Evolutionary conservation across 2,329 filamentous ascomycete genomes (phyloP), one percentile per base, ranked within the genome.

Genomic region (Colletotrichum zoysiae): DNA sequence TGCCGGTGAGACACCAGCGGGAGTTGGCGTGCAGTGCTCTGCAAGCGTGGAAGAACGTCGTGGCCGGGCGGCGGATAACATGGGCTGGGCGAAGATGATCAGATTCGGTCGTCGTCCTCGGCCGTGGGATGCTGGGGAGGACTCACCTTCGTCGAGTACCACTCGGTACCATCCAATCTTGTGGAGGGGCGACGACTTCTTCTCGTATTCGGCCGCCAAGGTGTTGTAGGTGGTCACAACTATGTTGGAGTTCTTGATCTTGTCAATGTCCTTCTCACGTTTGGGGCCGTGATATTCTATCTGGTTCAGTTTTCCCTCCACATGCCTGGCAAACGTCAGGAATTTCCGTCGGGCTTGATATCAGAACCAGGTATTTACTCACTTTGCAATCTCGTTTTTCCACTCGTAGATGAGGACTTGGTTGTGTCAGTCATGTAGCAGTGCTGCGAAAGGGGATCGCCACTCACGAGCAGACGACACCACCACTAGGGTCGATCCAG

Each of bases 1-100:
- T 88, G 0, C 86, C 86, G 0, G 85, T 86, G 0, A 88, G 78
- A 72, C 86, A 88, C 87, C 87, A 89, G 11, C 87, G 81, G 0
- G 81, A 83, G 2, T 79, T 78, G 0, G 86, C 83, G 1, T 75
- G 67, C 0, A 90, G 78, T 0, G 81, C 78, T 30, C 77, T 74
- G 5, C 85, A 84, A 0, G 85, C 81, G 1, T 79, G 80, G 70
- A 86, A 81, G 12, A 86, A 81, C 0, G 78, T 80, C 1, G 86
- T 88, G 5, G 82, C 78, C 23, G 80, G 81, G 2, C 83, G 84
- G n/a, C 86, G 73, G 3, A 79, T 87, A 2, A 81, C 80, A 67
- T 89, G 86, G 1, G 86, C 87, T 86, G 38, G 11, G 5, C 3
- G 26, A 20, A 6, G 6, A 20, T 5, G 14, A 33, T 59, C 23